Evolutionary conservation across 306 rosid genomes (phyloP).

Genomic region (Pyrus pyrifolia): DNA sequence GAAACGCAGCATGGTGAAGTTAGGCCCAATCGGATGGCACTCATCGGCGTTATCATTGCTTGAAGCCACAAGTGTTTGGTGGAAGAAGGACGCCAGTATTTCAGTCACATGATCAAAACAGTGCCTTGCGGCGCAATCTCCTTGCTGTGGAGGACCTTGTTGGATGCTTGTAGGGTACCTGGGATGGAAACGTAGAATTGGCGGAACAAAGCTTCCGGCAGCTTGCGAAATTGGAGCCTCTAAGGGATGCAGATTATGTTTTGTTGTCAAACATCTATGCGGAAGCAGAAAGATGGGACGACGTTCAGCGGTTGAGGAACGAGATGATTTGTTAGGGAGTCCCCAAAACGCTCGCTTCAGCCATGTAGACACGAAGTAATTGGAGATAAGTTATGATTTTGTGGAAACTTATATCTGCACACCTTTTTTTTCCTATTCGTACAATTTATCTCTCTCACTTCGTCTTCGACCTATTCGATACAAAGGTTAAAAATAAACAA

Average conservation of each 20-base stretch:
- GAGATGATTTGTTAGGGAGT: constrained; percentile 39
- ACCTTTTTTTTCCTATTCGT: no score
- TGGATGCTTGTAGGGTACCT: constrained; percentile 58
- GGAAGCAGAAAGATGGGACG: constrained; percentile 57
- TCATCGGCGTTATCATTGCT: constrained; percentile 56
- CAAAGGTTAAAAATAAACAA: not conserved
- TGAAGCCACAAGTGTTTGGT: constrained; percentile 70
- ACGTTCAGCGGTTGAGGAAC: constrained; percentile 50
- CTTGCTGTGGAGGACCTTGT: constrained; percentile 59
- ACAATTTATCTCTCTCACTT: no score
- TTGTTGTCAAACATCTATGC: constrained; percentile 63
- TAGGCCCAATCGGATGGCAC: constrained; percentile 50
- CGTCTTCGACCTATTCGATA: no score
- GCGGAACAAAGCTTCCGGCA: constrained; percentile 51
- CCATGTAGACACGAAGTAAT: constrained; percentile 29
- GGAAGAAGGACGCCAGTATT: constrained; percentile 54
- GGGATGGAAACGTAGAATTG: constrained; percentile 37
- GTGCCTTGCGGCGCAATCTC: constrained; percentile 24
- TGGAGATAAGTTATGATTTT: not conserved
- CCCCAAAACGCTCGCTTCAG: constrained; percentile 43
- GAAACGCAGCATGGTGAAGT: constrained; percentile 28
- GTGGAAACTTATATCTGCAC: no score
- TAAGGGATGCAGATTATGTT: constrained; percentile 55
- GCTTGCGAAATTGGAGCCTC: constrained; percentile 38
- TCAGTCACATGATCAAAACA: constrained; percentile 39